Percentiles rank a stretch among this genome's conserved stretches.
Conservation (phyloP, 129 eudicot species). For the Calendula officinalis region DNA sequence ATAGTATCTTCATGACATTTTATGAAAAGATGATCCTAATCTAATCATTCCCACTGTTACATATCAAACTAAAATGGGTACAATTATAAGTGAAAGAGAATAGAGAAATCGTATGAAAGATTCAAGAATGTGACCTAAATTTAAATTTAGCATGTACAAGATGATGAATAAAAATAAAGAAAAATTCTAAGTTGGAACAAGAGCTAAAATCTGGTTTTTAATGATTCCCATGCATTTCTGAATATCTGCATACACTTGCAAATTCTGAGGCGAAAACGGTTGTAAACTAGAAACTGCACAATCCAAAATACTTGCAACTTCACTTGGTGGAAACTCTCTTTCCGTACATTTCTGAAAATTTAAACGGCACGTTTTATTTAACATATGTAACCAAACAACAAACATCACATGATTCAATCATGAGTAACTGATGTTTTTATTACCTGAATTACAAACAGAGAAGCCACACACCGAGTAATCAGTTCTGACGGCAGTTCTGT, state of each 20-base stretch:
- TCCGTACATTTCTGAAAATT: slow-evolving; percentile 82
- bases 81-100: too few relatives aligned
- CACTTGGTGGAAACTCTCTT: slow-evolving; percentile 86
- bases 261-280: slow-evolving; percentile 71
- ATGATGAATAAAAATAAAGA: neutral
- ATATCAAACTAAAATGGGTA: too few relatives aligned
- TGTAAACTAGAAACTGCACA: slow-evolving; percentile 76
- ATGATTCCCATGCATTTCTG: slow-evolving; percentile 89
- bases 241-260: slow-evolving; percentile 70
- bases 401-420: neutral
- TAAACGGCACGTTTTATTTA: slow-evolving; percentile 6
- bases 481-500: slow-evolving; percentile 64
- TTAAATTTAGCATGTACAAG: slow-evolving; percentile 19
- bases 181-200: slow-evolving; percentile 58
- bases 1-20: too few relatives aligned
- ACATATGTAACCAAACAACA: slow-evolving; percentile 1
- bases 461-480: slow-evolving; percentile 77
- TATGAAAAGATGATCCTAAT: too few relatives aligned
- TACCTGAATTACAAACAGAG: slow-evolving; percentile 82
- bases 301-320: slow-evolving; percentile 85
- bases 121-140: too few relatives aligned
- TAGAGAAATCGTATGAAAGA: too few relatives aligned
- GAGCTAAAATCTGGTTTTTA: slow-evolving; percentile 85
- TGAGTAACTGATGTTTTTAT: neutral
- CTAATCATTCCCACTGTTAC: too few relatives aligned